Evolutionary conservation across 371 early-diverging fungal genomes (phyloP), one percentile per base, ranked within the genome.

Genomic region (Syncephalastrum racemosum): DNA sequence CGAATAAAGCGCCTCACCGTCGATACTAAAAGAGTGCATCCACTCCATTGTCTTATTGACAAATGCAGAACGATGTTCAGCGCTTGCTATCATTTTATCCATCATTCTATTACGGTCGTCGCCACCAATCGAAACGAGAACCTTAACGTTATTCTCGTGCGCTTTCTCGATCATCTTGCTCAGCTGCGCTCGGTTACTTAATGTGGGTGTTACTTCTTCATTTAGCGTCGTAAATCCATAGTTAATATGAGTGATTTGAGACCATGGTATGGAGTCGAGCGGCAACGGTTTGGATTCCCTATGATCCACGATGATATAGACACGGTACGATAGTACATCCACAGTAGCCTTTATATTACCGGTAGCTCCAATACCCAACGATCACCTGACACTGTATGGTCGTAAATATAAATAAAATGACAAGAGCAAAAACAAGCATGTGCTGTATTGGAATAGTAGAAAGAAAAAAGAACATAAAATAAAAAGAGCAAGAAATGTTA

Each of bases 91-190:
- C 56, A 91, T 81, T 4, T 68, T 55, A 6, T 82, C 82, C 68
- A 90, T 87, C 27, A 59, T 58, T 44, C 81, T 63, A n/a, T 85
- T 84, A 14, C 86, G 88, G 53, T 84, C 83, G 87, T 90, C 91
- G 1, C 91, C 91, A 41, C 91, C 91, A 7, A 91, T 70, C 5
- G 90, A 88, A 16, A 87, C 63, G n/a, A 86, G 58, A 19, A 89
- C 84, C 50, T 85, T 87, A 51, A 84, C 80, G 16, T 75, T 66
- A 5, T 62, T 67, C 7, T 70, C 73, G 50, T 85, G 77, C n/a
- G 84, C 84, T n/a, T 75, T 45, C 1, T 64, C 41, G 27, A 81
- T 73, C 12, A 83, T 49, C n/a, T 68, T 68, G 8, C 18, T 42
- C 15, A 53, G 43, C 14, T 61, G 61, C 1, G 50, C 56, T 25